phyloP scores from a whole-genome alignment of 2,329 filamentous ascomycete species.

The Calonectria ilicicola region DNA sequence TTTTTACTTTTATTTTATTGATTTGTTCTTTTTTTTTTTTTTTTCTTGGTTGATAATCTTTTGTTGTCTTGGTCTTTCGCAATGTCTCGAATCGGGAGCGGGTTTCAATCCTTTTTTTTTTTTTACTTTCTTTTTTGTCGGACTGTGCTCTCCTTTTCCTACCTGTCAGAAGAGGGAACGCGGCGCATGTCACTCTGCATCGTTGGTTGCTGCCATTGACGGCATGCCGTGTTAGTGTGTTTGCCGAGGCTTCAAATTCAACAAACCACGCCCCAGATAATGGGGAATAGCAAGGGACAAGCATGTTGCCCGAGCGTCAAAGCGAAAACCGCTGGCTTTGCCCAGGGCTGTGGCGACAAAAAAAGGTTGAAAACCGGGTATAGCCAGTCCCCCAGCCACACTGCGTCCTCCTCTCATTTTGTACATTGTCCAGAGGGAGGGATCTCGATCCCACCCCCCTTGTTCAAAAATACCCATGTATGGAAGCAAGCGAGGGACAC shows the following conservation, averaged over 20 bases:
- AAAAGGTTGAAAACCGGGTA: conserved; percentile 2
- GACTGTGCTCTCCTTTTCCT: neutral
- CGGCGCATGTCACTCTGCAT: neutral
- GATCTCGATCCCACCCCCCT: conserved; percentile 6
- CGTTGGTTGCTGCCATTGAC: neutral
- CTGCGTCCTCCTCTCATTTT: neutral
- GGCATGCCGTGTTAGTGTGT: neutral
- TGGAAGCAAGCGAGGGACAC: neutral
- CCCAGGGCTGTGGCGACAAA: neutral
- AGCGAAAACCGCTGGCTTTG: neutral
- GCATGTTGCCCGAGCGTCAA: conserved; percentile 4
- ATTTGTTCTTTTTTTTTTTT: neutral
- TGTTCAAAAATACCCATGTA: neutral
- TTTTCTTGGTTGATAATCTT: neutral
- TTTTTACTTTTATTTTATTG: neutral
- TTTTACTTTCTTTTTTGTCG: neutral
- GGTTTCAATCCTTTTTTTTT: neutral
- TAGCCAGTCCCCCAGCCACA: neutral
- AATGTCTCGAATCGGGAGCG: neutral
- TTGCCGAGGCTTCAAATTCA: neutral
- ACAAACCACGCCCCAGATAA: neutral
- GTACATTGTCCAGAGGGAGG: neutral
- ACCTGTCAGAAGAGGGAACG: neutral
- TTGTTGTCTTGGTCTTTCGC: neutral
- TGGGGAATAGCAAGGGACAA: conserved; percentile 2